These are phyloP conservation scores for Mortierella sp. DNA, from an alignment of 371 early-diverging fungal genomes.

Conservation along the genomic window DNA sequence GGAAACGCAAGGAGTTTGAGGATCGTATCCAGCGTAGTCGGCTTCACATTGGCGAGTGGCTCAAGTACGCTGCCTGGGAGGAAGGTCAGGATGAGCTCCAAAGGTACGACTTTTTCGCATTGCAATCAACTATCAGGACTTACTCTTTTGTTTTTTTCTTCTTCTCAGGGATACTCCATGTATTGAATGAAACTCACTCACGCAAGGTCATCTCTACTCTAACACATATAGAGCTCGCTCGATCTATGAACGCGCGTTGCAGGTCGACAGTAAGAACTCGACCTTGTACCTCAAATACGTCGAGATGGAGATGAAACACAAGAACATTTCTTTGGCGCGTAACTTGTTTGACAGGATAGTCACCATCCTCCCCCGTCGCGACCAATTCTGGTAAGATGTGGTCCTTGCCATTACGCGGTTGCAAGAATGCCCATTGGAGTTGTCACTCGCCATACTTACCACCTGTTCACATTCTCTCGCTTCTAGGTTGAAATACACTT, in stretches of 20 bases:
- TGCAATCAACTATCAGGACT: background rate
- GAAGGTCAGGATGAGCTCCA: conserved; percentile 84
- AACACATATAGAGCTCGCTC: conserved; percentile 81
- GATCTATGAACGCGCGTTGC: conserved; percentile 93
- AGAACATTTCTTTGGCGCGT: conserved; percentile 92
- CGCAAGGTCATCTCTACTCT: background rate
- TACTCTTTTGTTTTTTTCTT: conserved; percentile 14
- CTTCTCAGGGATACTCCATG: too few species aligned
- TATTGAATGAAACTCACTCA: too few species aligned
- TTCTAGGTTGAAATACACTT: conserved; percentile 85
- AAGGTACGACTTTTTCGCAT: conserved; percentile 21
- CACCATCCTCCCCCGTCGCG: conserved; percentile 91
- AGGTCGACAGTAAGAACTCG: conserved; percentile 88
- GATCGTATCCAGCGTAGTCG: conserved; percentile 90
- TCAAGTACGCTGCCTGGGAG: conserved; percentile 97
- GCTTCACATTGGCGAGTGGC: conserved; percentile 89
- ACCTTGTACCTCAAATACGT: conserved; percentile 94
- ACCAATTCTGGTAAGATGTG: conserved; percentile 91
- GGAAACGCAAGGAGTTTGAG: conserved; percentile 96
- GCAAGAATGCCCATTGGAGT: too few species aligned
- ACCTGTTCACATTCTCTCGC: background rate
- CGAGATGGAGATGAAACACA: conserved; percentile 97
- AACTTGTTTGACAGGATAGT: conserved; percentile 95
- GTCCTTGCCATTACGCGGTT: too few species aligned
- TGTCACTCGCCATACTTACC: too few species aligned